Percentiles rank a stretch among this genome's conserved stretches.
Evolutionary conservation across 768 basidiomycete species (phyloP).

Genomic region (Leccinum subgranulosum): DNA sequence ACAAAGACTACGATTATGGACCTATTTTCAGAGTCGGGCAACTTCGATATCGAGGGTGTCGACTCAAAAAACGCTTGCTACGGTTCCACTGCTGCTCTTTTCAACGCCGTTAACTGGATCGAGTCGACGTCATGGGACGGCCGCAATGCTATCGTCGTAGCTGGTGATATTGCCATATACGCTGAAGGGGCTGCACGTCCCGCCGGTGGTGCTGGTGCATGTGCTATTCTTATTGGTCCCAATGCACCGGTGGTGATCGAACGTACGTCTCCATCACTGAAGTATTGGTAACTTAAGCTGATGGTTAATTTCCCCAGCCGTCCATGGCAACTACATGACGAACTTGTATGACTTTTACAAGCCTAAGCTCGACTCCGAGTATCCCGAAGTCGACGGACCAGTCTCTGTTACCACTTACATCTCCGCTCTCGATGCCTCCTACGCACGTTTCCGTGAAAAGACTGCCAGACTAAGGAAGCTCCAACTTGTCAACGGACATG

Average conservation of each 20-base stretch:
- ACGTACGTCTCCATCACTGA: slow-evolving; percentile 54
- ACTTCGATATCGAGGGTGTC: slow-evolving; percentile 97
- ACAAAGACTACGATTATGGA: slow-evolving; percentile 99
- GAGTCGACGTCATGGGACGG: slow-evolving; percentile 97
- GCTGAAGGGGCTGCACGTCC: slow-evolving; percentile 94
- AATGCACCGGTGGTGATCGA: slow-evolving; percentile 93
- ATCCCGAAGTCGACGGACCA: slow-evolving; percentile 96
- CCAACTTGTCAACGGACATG: slow-evolving; percentile 33
- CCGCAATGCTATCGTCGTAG: slow-evolving; percentile 94
- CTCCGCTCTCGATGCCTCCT: slow-evolving; percentile 88
- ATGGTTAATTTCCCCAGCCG: slow-evolving; percentile 49
- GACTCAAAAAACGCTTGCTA: slow-evolving; percentile 99
- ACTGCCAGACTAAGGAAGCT: slow-evolving; percentile 60
- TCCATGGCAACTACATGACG: slow-evolving; percentile 95
- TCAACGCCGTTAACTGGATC: slow-evolving; percentile 99
- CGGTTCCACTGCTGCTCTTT: slow-evolving; percentile 96
- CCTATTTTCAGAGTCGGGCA: slow-evolving; percentile 88
- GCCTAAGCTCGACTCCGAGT: slow-evolving; percentile 91
- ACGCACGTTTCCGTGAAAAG: slow-evolving; percentile 82
- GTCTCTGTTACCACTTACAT: slow-evolving; percentile 95
- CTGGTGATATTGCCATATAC: slow-evolving; percentile 97
- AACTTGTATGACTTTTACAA: slow-evolving; percentile 99
- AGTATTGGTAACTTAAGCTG: slow-evolving; percentile 2
- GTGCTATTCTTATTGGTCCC: slow-evolving; percentile 93
- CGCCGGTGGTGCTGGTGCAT: slow-evolving; percentile 95